Evolutionary conservation across 1,284 basidiomycete genomes (phyloP).

Genomic region (Schizophyllum amplum): DNA sequence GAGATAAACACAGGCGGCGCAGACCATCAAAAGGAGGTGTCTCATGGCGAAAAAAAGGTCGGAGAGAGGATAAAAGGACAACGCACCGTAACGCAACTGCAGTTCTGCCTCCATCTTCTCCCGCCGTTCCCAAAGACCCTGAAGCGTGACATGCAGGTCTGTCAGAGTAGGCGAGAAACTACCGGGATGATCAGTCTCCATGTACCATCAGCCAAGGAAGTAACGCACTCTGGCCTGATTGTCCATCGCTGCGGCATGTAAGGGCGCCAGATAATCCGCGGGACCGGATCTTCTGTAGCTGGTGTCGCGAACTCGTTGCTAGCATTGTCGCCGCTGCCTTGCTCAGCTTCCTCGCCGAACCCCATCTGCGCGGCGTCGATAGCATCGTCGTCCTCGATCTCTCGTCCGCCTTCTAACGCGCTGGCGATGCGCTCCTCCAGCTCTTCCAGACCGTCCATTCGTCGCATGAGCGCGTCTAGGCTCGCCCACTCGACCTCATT

Average conservation of each 20-base stretch:
- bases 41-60: too few relatives aligned
- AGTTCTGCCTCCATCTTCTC: conserved; percentile 47
- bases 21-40: too few relatives aligned
- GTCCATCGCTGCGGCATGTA: conserved; percentile 37
- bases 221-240: conserved; percentile 64
- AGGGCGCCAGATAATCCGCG: neutral
- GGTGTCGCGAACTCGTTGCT: conserved; percentile 8
- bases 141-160: conserved; percentile 43
- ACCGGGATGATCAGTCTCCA: conserved; percentile 39
- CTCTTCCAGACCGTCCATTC: conserved; percentile 45
- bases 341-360: conserved; percentile 13
- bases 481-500: conserved; percentile 41
- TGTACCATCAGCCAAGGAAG: too few relatives aligned
- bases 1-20: too few relatives aligned
- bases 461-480: conserved; percentile 46
- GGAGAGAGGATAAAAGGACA: too few relatives aligned
- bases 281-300: conserved; percentile 12
- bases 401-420: conserved; percentile 37
- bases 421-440: conserved; percentile 54
- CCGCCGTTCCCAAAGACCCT: conserved; percentile 36
- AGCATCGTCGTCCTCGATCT: conserved; percentile 15
- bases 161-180: conserved; percentile 59
- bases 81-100: conserved; percentile 13
- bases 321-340: conserved; percentile 13
- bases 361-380: conserved; percentile 18